Base-by-base conservation (phyloP, 2,329 filamentous ascomycete genomes). In the Cytospora mali region DNA sequence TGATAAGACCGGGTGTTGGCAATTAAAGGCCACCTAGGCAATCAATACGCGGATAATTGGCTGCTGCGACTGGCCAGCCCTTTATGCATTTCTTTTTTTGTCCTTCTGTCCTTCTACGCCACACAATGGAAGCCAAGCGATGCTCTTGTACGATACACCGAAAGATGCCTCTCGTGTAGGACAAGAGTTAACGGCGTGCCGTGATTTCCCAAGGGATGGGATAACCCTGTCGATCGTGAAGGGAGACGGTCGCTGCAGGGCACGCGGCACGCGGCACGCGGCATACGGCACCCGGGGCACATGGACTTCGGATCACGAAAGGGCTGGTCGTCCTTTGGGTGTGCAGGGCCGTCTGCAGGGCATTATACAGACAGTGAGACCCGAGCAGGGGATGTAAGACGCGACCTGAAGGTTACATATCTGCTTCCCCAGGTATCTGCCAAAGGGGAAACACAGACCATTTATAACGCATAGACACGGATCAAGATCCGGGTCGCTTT, bases 191-290 rank as follows among this genome's bases (percentile, higher is more conserved):
- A 23, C 2, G 42, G 35, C 35, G 21, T 54, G 6, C 27, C 50
- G 51, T 35, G 58, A 54, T 42, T 60, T 31, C 23, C 35, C 28
- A 23, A 21, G n/a, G 50, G 58, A 14, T 27, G 35, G 16, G 27
- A 60, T 21, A 54, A 31, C 27, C 52, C 58, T 33, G 58, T n/a
- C 39, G 50, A 50, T 33, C 51, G 42, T n/a, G 55, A 48, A 57
- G 23, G 55, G 28, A 46, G 58, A 60, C 51, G 50, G 28, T 48
- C 58, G 29, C 58, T 60, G 50, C 58, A 54, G 50, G 35, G 50
- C 21, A 25, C 27, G 16, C 50, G 31, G 18, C 27, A 48, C 33
- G 18, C 42, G 42, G 42, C 58, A n/a, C 35, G n/a, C 35, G 21
- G 4, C 35, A 54, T n/a, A 60, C 31, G 51, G 31, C 25, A 28